Percentiles rank a stretch among this genome's conserved stretches.
Evolutionary conservation across 768 basidiomycete species (phyloP).

Genomic region (Tulasnella sp.): DNA sequence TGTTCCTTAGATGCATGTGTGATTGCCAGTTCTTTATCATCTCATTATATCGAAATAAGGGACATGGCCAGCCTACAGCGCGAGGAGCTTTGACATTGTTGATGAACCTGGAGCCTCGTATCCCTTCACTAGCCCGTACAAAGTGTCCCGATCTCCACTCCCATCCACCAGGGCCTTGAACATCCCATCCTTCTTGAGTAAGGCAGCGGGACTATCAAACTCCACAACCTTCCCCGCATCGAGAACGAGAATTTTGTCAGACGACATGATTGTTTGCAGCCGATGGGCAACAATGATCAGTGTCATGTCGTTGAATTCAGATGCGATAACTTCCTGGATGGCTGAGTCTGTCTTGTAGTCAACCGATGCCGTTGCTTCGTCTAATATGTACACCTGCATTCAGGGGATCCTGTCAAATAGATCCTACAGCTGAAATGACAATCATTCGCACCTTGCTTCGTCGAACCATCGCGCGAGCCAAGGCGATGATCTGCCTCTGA

Average conservation of each 20-base stretch:
- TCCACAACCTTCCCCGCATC: conserved; percentile 46
- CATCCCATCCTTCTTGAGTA: conserved; percentile 44
- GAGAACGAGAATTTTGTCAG: conserved; percentile 45
- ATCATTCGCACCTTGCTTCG: conserved; percentile 17
- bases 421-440: conserved; percentile 1
- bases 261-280: conserved; percentile 48
- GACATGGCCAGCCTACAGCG: too few relatives aligned
- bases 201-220: conserved; percentile 40
- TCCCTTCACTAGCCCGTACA: conserved; percentile 30
- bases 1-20: too few relatives aligned
- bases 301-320: conserved; percentile 37
- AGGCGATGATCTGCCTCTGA: conserved; percentile 32
- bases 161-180: conserved; percentile 47
- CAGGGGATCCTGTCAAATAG: not conserved
- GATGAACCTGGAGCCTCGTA: not conserved
- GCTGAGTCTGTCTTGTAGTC: conserved; percentile 48
- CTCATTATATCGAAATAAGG: too few relatives aligned
- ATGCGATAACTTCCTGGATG: conserved; percentile 47
- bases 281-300: conserved; percentile 54
- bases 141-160: conserved; percentile 40
- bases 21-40: too few relatives aligned
- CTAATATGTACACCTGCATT: not conserved
- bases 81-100: too few relatives aligned
- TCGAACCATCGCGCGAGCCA: conserved; percentile 27
- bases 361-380: conserved; percentile 19